Percentiles rank a stretch among this genome's conserved stretches.
Conservation (phyloP, 352 stramenopile genomes). For the Globisporangium middletonii region DNA sequence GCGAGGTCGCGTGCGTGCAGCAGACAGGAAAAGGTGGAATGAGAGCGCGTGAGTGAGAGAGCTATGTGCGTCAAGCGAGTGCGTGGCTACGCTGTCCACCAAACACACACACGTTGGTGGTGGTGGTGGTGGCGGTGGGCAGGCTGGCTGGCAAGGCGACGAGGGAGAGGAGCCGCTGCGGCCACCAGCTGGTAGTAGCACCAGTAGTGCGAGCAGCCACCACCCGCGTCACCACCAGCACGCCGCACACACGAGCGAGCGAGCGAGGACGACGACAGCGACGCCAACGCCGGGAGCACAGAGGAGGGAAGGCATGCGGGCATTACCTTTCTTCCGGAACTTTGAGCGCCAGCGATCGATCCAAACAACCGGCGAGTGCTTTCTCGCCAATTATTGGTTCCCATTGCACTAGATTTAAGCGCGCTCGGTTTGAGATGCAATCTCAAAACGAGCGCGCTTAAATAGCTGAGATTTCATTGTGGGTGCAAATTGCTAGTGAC, state of each 20-base stretch:
- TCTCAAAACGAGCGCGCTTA: slow-evolving; percentile 16
- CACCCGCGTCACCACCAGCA: not conserved
- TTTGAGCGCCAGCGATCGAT: slow-evolving; percentile 30
- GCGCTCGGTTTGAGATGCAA: not conserved
- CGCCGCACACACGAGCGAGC: not conserved
- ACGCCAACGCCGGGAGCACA: not conserved
- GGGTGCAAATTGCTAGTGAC: not conserved
- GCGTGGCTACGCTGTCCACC: slow-evolving; percentile 7
- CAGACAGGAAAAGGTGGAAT: slow-evolving; percentile 7
- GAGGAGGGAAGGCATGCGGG: not conserved
- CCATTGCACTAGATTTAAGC: slow-evolving; percentile 10
- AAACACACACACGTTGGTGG: not conserved
- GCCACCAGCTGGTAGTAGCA: not conserved
- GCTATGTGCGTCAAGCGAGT: not conserved
- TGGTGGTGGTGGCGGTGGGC: too few species aligned
- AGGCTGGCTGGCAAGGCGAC: not conserved
- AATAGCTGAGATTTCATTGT: slow-evolving; percentile 5
- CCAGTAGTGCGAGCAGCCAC: not conserved
- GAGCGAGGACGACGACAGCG: not conserved
- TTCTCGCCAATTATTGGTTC: slow-evolving; percentile 24
- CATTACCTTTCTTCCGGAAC: slow-evolving; percentile 21
- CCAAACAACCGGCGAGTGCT: slow-evolving; percentile 36
- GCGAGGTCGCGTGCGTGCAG: not conserved
- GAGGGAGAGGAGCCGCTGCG: not conserved
- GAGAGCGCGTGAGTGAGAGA: slow-evolving; percentile 4